Percentiles rank a stretch among this genome's conserved stretches.
Evolutionary conservation across 1,284 basidiomycete genomes (phyloP).

Genomic region (Sphaerobolus stellatus): DNA sequence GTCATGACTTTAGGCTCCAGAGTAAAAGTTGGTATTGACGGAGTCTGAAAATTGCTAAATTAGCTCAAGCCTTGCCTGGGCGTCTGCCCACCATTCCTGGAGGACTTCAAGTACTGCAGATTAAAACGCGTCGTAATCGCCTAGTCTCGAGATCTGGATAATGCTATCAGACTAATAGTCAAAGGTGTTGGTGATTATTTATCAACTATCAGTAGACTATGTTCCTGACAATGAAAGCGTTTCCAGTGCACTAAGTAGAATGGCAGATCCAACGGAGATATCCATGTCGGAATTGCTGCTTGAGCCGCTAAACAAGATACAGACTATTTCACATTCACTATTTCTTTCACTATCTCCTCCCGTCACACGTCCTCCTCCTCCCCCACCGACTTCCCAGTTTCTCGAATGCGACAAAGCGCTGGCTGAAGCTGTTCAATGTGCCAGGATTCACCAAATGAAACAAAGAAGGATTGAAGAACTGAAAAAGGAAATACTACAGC

Average conservation of each 20-base stretch:
- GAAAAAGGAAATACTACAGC: constrained; percentile 62
- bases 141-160: no score
- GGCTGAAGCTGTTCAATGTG: constrained; percentile 60
- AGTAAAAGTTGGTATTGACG: neutral
- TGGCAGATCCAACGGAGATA: neutral
- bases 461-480: constrained; percentile 70
- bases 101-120: no score
- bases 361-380: constrained; percentile 57
- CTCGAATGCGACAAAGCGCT: constrained; percentile 59
- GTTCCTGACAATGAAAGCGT: no score
- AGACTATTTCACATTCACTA: constrained; percentile 63
- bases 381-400: constrained; percentile 63
- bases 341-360: constrained; percentile 70
- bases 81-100: no score
- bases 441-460: constrained; percentile 68
- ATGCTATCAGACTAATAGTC: no score
- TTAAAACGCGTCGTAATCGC: no score
- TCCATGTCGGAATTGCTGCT: constrained; percentile 53
- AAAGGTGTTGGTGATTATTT: no score
- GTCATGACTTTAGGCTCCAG: neutral
- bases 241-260: no score
- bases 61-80: no score
- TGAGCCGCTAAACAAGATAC: constrained; percentile 61
- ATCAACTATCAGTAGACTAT: no score
- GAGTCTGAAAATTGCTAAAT: neutral